Evolutionary conservation across 73 alveolate genomes (phyloP).

Genomic region (Paramecium pentaurelia): DNA sequence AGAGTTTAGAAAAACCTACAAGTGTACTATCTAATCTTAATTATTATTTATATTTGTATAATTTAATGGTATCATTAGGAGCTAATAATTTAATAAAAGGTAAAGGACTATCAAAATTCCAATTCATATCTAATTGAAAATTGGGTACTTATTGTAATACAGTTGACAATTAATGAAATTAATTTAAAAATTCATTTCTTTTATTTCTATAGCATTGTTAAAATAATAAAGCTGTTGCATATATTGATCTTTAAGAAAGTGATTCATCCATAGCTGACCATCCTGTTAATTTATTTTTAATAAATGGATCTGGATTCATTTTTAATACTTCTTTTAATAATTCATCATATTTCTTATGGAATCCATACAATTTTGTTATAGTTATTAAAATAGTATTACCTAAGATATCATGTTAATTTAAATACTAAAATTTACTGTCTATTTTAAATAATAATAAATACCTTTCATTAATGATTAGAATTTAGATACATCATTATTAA

Average conservation of each 20-base stretch:
- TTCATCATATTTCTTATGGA: not conserved
- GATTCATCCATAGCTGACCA: conserved; percentile 57
- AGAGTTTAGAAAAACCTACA: conserved; percentile 10
- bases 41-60: conserved; percentile 14
- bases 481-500: not conserved
- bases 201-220: conserved; percentile 1
- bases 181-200: not conserved
- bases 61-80: conserved; percentile 41
- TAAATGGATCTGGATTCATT: conserved; percentile 38
- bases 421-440: not conserved
- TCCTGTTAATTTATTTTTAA: not conserved
- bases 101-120: conserved; percentile 51
- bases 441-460: not conserved
- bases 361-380: not conserved
- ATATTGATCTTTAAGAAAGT: not conserved
- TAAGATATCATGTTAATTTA: not conserved
- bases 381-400: conserved; percentile 7
- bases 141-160: not conserved
- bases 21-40: conserved; percentile 30
- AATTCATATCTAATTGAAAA: conserved; percentile 26
- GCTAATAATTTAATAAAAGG: conserved; percentile 30
- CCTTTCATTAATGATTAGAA: not conserved
- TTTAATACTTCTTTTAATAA: conserved; percentile 15
- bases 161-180: not conserved
- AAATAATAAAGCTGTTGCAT: conserved; percentile 42